A percentile compares a stretch with the other conserved stretches of the same genome.
These are phyloP conservation scores for Miscanthus lutarioriparius DNA, from an alignment of 176 grass and related monocot genomes.

Conservation along the genomic window DNA sequence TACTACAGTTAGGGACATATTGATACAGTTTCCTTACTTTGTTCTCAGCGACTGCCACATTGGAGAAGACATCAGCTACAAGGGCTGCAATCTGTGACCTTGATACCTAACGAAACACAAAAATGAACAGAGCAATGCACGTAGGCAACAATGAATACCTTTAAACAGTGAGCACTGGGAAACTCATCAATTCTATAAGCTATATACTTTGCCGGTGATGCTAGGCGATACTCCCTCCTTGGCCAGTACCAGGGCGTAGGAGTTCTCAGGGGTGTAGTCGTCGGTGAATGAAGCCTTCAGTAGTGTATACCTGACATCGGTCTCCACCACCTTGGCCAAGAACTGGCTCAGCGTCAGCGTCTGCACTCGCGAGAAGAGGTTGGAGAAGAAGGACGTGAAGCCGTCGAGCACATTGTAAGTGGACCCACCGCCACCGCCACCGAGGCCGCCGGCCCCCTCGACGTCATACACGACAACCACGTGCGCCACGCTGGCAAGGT, in stretches of 20 bases:
- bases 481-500: conserved; percentile 73
- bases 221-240: conserved; percentile 49
- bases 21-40: conserved; percentile 55
- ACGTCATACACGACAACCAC: conserved; percentile 75
- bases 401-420: conserved; percentile 82
- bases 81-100: conserved; percentile 77
- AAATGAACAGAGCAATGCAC: neutral
- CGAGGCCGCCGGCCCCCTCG: neutral
- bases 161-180: neutral
- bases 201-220: conserved; percentile 46
- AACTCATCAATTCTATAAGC: conserved; percentile 1
- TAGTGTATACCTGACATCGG: conserved; percentile 80
- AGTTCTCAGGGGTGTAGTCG: conserved; percentile 72
- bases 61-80: conserved; percentile 89
- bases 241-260: conserved; percentile 58
- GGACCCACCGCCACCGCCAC: conserved; percentile 46
- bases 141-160: neutral
- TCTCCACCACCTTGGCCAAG: conserved; percentile 72
- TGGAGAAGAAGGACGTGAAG: conserved; percentile 72
- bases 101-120: conserved; percentile 55
- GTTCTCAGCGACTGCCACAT: conserved; percentile 73
- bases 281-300: conserved; percentile 74
- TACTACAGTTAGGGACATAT: neutral
- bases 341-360: conserved; percentile 69
- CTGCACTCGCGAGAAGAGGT: conserved; percentile 63